Percentiles rank a stretch among this genome's conserved stretches.
Evolutionary conservation across 2,329 filamentous ascomycete genomes (phyloP).

Genomic region (Metarhizium brunneum): DNA sequence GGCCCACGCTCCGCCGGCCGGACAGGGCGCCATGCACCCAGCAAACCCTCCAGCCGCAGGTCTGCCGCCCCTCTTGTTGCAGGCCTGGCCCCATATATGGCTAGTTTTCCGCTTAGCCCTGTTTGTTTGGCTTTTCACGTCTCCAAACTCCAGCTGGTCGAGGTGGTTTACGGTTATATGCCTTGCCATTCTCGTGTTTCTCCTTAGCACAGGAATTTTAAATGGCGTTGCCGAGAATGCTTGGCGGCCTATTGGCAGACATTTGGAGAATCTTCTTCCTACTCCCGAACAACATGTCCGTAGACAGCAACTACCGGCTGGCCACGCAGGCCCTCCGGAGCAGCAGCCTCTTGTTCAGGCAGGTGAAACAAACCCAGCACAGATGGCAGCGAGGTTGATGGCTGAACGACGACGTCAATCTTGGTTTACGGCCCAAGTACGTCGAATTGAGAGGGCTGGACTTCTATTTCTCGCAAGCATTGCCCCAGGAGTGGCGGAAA

Average conservation of each 20-base stretch:
- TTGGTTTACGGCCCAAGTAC: slow-evolving; percentile 31
- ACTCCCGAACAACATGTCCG: slow-evolving; percentile 27
- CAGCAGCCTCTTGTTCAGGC: slow-evolving; percentile 16
- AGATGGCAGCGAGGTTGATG: slow-evolving; percentile 45
- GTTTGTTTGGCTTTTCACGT: slow-evolving; percentile 59
- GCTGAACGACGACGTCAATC: slow-evolving; percentile 23
- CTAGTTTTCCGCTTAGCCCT: slow-evolving; percentile 46
- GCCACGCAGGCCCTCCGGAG: slow-evolving; percentile 13
- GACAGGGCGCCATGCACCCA: slow-evolving; percentile 18
- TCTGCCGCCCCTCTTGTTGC: slow-evolving; percentile 22
- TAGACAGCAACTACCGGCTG: slow-evolving; percentile 12
- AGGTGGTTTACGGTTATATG: slow-evolving; percentile 47
- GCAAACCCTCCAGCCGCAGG: slow-evolving; percentile 29
- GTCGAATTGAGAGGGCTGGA: slow-evolving; percentile 48
- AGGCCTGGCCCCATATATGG: slow-evolving; percentile 54
- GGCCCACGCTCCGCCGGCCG: not conserved
- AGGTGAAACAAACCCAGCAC: slow-evolving; percentile 34
- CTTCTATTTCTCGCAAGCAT: slow-evolving; percentile 58
- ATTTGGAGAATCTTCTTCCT: slow-evolving; percentile 51
- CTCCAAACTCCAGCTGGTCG: slow-evolving; percentile 47
- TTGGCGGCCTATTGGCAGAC: slow-evolving; percentile 47
- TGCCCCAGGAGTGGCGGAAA: slow-evolving; percentile 55
- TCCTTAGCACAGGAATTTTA: slow-evolving; percentile 50
- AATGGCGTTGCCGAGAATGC: slow-evolving; percentile 45
- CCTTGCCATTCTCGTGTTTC: slow-evolving; percentile 45